A percentile compares a stretch with the other conserved stretches of the same genome.
Conservation (phyloP, 495 filamentous ascomycete species). For the Aspergillus saccharolyticus region DNA sequence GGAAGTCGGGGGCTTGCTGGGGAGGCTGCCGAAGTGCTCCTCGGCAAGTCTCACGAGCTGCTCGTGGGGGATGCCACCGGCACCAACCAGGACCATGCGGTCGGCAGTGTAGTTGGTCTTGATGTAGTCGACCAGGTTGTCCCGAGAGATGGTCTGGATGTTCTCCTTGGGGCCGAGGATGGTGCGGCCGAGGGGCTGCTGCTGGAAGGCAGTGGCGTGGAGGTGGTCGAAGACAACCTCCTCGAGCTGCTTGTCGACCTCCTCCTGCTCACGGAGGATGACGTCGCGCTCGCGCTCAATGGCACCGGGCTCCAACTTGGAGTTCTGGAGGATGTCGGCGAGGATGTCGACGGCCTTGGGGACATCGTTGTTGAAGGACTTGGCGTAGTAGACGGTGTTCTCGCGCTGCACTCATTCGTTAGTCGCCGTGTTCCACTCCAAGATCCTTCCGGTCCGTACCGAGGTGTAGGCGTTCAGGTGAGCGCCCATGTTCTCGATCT, state of each 20-base stretch:
- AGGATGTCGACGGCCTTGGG: conserved; percentile 95
- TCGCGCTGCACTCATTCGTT: conserved; percentile 64
- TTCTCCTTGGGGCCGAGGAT: conserved; percentile 98
- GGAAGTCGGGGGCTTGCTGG: conserved; percentile 63
- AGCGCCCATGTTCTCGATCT: conserved; percentile 99
- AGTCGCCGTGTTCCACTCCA: conserved; percentile 12
- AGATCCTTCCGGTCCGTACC: conserved; percentile 53
- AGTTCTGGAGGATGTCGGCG: conserved; percentile 98
- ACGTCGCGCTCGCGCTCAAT: conserved; percentile 98
- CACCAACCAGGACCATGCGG: conserved; percentile 96
- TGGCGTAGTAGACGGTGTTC: conserved; percentile 99
- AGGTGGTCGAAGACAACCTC: conserved; percentile 99
- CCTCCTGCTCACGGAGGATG: conserved; percentile 97
- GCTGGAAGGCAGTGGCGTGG: conserved; percentile 95
- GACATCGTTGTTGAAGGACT: conserved; percentile 96
- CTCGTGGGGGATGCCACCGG: conserved; percentile 89
- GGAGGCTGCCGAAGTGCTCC: conserved; percentile 83
- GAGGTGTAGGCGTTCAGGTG: conserved; percentile 99
- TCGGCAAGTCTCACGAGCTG: conserved; percentile 93
- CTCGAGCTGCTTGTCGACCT: conserved; percentile 99
- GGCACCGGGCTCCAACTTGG: conserved; percentile 84
- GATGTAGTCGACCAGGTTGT: conserved; percentile 91
- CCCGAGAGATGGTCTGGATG: conserved; percentile 88
- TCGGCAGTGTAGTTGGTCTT: conserved; percentile 99
- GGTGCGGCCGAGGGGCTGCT: conserved; percentile 92